Evolutionary conservation across 768 basidiomycete genomes (phyloP).

Genomic region (Lentinula guzmanii): DNA sequence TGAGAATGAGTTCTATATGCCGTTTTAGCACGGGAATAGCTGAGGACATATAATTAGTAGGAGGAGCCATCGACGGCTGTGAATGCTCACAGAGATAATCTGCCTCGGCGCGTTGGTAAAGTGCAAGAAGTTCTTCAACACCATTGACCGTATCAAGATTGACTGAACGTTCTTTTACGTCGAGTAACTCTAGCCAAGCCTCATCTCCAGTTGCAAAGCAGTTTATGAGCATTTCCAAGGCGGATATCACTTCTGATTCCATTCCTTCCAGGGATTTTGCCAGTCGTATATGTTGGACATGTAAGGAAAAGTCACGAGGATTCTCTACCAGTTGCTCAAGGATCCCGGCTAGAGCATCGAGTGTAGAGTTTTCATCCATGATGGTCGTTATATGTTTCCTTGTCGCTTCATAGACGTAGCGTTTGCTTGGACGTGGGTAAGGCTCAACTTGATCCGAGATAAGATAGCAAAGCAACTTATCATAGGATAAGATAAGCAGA

Average conservation of each 20-base stretch:
- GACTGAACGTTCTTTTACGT: slow-evolving; percentile 41
- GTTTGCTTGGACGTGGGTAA: no score
- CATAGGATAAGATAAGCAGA: no score
- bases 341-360: slow-evolving; percentile 58
- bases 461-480: no score
- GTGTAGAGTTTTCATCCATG: slow-evolving; percentile 55
- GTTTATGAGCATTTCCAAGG: slow-evolving; percentile 60
- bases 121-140: slow-evolving; percentile 46
- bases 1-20: slow-evolving; percentile 59
- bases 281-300: slow-evolving; percentile 62
- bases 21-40: slow-evolving; percentile 70
- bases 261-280: slow-evolving; percentile 49
- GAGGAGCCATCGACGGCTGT: slow-evolving; percentile 2
- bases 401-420: no score
- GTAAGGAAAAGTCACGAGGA: slow-evolving; percentile 57
- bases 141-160: slow-evolving; percentile 49
- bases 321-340: slow-evolving; percentile 53
- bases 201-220: slow-evolving; percentile 62
- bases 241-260: slow-evolving; percentile 52
- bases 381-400: neutral
- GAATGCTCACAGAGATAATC: slow-evolving; percentile 74
- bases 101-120: slow-evolving; percentile 61
- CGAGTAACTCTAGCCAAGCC: slow-evolving; percentile 69
- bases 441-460: no score
- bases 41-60: slow-evolving; percentile 23